A percentile compares a stretch with the other conserved stretches of the same genome.
phyloP scores from a whole-genome alignment of 2,329 filamentous ascomycete genomes.

The Colletotrichum magnum region DNA sequence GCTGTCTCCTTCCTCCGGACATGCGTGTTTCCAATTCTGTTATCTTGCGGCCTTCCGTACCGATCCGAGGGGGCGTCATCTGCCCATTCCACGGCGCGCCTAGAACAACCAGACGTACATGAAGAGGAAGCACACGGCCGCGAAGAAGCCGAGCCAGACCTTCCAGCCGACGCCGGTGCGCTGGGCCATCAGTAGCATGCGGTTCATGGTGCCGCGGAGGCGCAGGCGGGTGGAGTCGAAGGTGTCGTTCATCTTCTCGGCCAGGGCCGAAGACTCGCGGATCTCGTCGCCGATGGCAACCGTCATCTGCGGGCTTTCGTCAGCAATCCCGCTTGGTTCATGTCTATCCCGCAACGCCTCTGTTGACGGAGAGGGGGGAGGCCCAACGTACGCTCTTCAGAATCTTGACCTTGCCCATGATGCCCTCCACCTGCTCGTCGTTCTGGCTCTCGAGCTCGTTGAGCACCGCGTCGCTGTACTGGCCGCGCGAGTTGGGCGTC shows the following conservation, averaged over 20 bases:
- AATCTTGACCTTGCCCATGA: constrained; percentile 89
- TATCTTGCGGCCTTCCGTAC: too few species aligned
- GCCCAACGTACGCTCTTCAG: constrained; percentile 82
- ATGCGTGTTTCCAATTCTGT: too few species aligned
- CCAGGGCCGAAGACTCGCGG: constrained; percentile 86
- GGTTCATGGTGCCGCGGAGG: constrained; percentile 93
- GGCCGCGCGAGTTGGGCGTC: constrained; percentile 82
- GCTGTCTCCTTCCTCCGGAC: neutral
- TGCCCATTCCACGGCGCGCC: constrained; percentile 42
- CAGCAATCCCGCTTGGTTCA: constrained; percentile 6
- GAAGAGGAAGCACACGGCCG: constrained; percentile 85
- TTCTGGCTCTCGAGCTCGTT: constrained; percentile 97
- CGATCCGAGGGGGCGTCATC: too few species aligned
- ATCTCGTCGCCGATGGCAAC: constrained; percentile 96
- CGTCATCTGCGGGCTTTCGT: constrained; percentile 75
- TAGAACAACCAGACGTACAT: constrained; percentile 93
- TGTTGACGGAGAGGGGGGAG: neutral
- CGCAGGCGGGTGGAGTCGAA: constrained; percentile 89
- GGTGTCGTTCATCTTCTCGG: constrained; percentile 95
- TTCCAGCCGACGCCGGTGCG: constrained; percentile 95
- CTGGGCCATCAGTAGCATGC: constrained; percentile 97
- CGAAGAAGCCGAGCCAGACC: constrained; percentile 92
- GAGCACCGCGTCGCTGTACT: constrained; percentile 93
- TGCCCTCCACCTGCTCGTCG: constrained; percentile 89
- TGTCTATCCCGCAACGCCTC: neutral